Conservation (phyloP, 257 asterid genomes). For the Solanum pinnatisectum region DNA sequence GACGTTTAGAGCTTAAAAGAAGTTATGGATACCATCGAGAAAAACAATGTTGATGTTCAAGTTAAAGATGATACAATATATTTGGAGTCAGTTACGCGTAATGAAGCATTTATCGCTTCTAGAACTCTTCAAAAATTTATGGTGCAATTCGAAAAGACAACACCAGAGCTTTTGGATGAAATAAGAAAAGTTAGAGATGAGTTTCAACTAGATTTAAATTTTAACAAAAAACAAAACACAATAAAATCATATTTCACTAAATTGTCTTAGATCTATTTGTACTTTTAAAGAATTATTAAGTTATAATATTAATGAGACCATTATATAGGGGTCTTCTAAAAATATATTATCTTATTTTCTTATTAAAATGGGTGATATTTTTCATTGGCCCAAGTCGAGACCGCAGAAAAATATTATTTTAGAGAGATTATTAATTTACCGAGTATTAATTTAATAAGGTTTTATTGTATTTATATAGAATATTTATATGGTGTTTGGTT, state of each 20-base stretch:
- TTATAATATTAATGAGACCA: not conserved
- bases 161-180: not conserved
- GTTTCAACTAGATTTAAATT: too few relatives aligned
- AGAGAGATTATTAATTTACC: not conserved
- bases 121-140: not conserved
- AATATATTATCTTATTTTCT: not conserved
- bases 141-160: not conserved
- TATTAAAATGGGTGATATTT: not conserved
- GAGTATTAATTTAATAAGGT: too few relatives aligned
- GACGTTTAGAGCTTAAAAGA: too few relatives aligned
- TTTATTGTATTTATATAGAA: not conserved
- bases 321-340: too few relatives aligned
- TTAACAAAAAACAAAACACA: too few relatives aligned
- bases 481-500: not conserved
- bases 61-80: not conserved
- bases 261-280: too few relatives aligned
- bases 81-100: not conserved
- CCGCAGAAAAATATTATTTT: too few relatives aligned
- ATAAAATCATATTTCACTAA: not conserved
- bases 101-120: not conserved
- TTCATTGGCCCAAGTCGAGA: not conserved
- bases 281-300: too few relatives aligned
- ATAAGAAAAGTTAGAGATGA: not conserved
- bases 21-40: not conserved
- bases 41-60: not conserved